Base-by-base conservation (phyloP, 176 grass and related monocot species). In the Rhynchospora breviuscula region DNA sequence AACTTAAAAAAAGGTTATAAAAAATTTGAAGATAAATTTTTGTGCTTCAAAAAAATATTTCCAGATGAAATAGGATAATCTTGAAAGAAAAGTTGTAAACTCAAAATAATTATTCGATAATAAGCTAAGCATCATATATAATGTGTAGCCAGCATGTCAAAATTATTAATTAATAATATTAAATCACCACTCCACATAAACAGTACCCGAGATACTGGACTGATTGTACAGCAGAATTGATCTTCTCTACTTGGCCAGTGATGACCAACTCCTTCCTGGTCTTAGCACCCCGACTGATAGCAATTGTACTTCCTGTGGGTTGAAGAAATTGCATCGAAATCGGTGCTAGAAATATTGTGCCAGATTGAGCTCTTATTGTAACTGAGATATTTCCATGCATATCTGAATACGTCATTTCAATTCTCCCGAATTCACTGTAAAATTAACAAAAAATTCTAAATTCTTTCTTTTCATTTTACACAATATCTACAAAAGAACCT, bases 141-240 rank as follows among this genome's bases (percentile, higher is more conserved):
- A 76, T 29, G 25, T 22, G 8, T 76, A 54, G 48, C 14, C 2
- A 54, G 26, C 46, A 53, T 29, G 11, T 5, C 29, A 54, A 73
- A 11, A 0, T 48, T 49, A 73, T 73, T 22, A 17, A 73, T 73
- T 23, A 73, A 73, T 48, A 40, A 72, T 49, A n/a, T 18, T 72
- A 48, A 47, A 72, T 72, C 3, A 72, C 2, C 46, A 23, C 69
- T 23, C 2, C 45, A 48, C 22, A 8, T 2, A 73, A 73, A 73
- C 45, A 79, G 35, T 97, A 94, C 94, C 91, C 90, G 84, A 89
- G 53, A 86, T 97, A 94, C 29, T 92, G 86, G 35, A 97, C 71
- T 48, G 71, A 92, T 68, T 90, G 80, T 9, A 97, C 82, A 5
- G 74, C 94, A 22, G 25, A 87, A 62, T 94, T 94, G 81, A 97